Evolutionary conservation across 2,329 filamentous ascomycete species (phyloP).

Genomic region (Aspergillus aculeatinus): DNA sequence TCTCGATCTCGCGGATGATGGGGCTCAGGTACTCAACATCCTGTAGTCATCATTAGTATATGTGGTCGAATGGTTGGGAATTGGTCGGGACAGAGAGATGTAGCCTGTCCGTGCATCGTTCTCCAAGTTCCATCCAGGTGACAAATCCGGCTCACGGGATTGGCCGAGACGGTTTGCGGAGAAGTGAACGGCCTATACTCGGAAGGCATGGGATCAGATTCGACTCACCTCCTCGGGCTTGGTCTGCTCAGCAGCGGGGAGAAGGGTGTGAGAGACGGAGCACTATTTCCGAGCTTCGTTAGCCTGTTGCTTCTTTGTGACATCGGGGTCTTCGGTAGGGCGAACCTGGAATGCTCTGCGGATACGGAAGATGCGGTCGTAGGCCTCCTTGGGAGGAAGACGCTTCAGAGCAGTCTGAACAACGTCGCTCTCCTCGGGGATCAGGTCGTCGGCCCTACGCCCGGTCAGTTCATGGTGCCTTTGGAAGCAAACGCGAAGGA

Average conservation of each 20-base stretch:
- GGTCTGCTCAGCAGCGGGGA: conserved; percentile 65
- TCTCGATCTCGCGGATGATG: conserved; percentile 68
- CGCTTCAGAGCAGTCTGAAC: conserved; percentile 88
- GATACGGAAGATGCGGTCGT: conserved; percentile 97
- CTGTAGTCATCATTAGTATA: conserved; percentile 42
- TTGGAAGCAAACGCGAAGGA: conserved; percentile 4
- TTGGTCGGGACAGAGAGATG: not conserved
- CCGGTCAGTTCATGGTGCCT: conserved; percentile 12
- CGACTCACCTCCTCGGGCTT: conserved; percentile 63
- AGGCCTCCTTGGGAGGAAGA: conserved; percentile 82
- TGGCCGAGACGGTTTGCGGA: conserved; percentile 33
- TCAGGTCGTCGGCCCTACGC: conserved; percentile 84
- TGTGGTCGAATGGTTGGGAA: not conserved
- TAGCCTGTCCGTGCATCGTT: not conserved
- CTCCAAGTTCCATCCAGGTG: conserved; percentile 18
- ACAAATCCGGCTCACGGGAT: conserved; percentile 41
- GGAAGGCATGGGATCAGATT: conserved; percentile 9
- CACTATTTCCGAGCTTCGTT: conserved; percentile 49
- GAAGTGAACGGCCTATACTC: conserved; percentile 17
- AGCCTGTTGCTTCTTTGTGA: conserved; percentile 17
- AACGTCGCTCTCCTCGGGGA: conserved; percentile 85
- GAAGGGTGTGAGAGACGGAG: conserved; percentile 64
- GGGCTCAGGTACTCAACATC: conserved; percentile 65
- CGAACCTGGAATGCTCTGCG: conserved; percentile 87
- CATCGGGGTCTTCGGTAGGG: conserved; percentile 5